Evolutionary conservation across 2,329 filamentous ascomycete genomes (phyloP).

Genomic region (Paraphoma chrysanthemicola): DNA sequence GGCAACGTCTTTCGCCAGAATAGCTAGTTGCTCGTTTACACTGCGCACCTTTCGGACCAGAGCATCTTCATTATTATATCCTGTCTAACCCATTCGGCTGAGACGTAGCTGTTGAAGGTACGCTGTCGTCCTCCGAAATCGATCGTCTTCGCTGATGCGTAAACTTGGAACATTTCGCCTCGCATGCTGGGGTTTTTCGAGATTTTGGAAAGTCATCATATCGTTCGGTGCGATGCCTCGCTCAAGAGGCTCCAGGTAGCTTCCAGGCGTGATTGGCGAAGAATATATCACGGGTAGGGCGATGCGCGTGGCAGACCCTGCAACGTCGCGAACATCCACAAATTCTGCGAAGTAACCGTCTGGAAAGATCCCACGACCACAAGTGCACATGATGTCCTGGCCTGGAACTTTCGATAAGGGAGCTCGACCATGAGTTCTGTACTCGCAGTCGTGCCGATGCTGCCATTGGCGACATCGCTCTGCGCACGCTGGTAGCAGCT

Average conservation of each 20-base stretch:
- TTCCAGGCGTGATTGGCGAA: not conserved
- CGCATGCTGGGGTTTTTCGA: not conserved
- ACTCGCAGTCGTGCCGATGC: slow-evolving; percentile 41
- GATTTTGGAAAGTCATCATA: not conserved
- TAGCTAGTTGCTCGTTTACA: too few species aligned
- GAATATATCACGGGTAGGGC: slow-evolving; percentile 13
- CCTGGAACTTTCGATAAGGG: slow-evolving; percentile 1
- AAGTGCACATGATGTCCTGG: slow-evolving; percentile 7
- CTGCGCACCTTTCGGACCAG: too few species aligned
- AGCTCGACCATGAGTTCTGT: slow-evolving; percentile 1
- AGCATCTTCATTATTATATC: too few species aligned
- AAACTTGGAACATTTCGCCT: not conserved
- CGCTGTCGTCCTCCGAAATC: too few species aligned
- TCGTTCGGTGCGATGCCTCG: not conserved
- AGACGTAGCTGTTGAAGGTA: too few species aligned
- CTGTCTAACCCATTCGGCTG: too few species aligned
- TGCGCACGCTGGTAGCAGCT: slow-evolving; percentile 17
- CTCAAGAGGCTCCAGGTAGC: not conserved
- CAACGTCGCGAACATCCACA: not conserved
- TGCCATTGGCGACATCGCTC: slow-evolving; percentile 50
- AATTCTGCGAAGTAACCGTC: slow-evolving; percentile 5
- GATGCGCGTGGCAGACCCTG: slow-evolving; percentile 12
- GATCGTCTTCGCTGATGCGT: too few species aligned
- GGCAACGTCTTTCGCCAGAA: too few species aligned
- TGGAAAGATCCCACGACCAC: slow-evolving; percentile 13